Percentiles rank a stretch among this genome's conserved stretches.
Conservation (phyloP, 345 rosid species). For the Eucalyptus pauciflora region DNA sequence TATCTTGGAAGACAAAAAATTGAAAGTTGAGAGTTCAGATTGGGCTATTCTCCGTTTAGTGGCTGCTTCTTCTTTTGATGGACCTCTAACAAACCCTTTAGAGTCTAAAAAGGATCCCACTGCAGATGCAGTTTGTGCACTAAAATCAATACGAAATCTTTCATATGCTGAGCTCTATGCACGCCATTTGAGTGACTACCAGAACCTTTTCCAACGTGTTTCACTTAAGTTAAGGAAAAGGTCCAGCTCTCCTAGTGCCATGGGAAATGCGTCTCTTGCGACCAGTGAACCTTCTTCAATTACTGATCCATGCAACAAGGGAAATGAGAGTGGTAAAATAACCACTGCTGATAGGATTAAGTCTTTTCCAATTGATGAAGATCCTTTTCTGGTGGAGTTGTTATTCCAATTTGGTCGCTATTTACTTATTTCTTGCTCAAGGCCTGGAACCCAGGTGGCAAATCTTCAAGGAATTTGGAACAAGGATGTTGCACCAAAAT, state of each 20-base stretch:
- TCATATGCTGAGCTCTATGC: constrained; percentile 52
- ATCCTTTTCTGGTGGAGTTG: constrained; percentile 77
- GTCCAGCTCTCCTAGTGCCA: constrained; percentile 12
- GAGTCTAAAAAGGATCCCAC: constrained; percentile 63
- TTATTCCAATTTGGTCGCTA: constrained; percentile 85
- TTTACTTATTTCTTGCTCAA: constrained; percentile 80
- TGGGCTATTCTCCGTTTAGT: constrained; percentile 64
- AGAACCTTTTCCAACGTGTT: constrained; percentile 69
- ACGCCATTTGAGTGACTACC: constrained; percentile 68
- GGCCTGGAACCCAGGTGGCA: constrained; percentile 92
- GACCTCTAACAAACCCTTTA: constrained; percentile 61
- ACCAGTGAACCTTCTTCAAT: not conserved
- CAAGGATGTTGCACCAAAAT: constrained; percentile 59
- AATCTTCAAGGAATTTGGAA: constrained; percentile 97
- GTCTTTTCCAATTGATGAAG: constrained; percentile 66
- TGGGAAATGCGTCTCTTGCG: not conserved
- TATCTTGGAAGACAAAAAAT: constrained; percentile 41
- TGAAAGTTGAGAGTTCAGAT: constrained; percentile 64
- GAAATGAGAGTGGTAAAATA: constrained; percentile 6
- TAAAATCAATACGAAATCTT: constrained; percentile 29
- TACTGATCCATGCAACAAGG: not conserved
- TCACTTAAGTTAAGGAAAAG: constrained; percentile 45
- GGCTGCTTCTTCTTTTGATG: constrained; percentile 77
- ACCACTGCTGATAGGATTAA: constrained; percentile 71
- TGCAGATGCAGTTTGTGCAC: constrained; percentile 23